Conservation (phyloP, 192 early-diverging fungal genomes). For the Backusella mclennaniae region DNA sequence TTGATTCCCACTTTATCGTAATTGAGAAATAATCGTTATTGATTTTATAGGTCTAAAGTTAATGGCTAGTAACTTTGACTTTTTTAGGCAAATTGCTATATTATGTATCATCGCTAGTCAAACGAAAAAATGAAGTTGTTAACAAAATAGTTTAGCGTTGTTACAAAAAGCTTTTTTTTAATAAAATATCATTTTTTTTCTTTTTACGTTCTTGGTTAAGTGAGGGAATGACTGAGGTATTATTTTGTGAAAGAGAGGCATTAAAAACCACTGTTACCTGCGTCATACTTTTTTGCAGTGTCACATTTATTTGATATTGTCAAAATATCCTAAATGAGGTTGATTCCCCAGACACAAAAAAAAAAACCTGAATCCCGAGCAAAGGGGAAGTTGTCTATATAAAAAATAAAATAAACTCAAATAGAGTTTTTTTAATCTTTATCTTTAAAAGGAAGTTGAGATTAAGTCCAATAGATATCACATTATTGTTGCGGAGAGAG, state of each 20-base stretch:
- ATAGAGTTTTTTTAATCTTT: slow-evolving; percentile 7
- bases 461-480: slow-evolving; percentile 5
- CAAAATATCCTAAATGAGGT: background rate
- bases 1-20: background rate
- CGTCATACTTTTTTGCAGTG: background rate
- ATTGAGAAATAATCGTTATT: background rate
- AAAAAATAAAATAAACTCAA: background rate
- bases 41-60: background rate
- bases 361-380: background rate
- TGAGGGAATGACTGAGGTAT: background rate
- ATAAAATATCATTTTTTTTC: background rate
- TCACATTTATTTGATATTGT: background rate
- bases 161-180: background rate
- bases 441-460: slow-evolving; percentile 5
- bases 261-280: background rate
- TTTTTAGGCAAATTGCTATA: background rate
- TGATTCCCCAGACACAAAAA: background rate
- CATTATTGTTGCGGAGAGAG: slow-evolving; percentile 7
- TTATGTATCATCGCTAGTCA: background rate
- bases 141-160: slow-evolving; percentile 2
- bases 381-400: background rate
- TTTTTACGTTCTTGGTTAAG: background rate
- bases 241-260: background rate
- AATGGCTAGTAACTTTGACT: background rate
- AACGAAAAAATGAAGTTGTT: slow-evolving; percentile 5